Evolutionary conservation across 2,329 filamentous ascomycete species (phyloP).

Genomic region (Fusarium pseudoanthophilum): DNA sequence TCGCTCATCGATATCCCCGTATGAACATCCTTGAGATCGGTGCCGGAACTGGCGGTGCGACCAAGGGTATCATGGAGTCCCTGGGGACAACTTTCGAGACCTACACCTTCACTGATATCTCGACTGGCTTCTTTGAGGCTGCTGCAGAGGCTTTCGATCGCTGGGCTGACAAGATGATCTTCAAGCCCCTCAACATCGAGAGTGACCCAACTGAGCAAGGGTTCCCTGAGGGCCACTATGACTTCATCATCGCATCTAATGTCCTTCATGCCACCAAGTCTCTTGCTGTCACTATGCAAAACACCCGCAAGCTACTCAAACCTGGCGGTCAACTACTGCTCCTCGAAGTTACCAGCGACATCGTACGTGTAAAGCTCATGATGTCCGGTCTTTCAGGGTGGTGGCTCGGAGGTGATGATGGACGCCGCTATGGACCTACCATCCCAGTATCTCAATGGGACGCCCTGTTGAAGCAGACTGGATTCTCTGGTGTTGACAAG

Average conservation of each 20-base stretch:
- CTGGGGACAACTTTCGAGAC: slow-evolving; percentile 5
- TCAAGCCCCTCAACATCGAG: not conserved
- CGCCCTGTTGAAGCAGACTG: not conserved
- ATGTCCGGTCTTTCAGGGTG: slow-evolving; percentile 15
- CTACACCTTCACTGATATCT: slow-evolving; percentile 29
- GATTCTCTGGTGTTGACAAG: slow-evolving; percentile 5
- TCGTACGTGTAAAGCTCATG: slow-evolving; percentile 4
- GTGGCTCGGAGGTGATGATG: slow-evolving; percentile 12
- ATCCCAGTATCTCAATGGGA: slow-evolving; percentile 3
- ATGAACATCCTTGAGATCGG: slow-evolving; percentile 22
- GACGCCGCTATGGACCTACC: slow-evolving; percentile 1
- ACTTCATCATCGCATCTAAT: slow-evolving; percentile 53
- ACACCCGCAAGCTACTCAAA: slow-evolving; percentile 40
- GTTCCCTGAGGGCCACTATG: slow-evolving; percentile 45
- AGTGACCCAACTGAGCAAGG: slow-evolving; percentile 41
- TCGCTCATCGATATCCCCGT: slow-evolving; percentile 3
- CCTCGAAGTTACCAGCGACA: not conserved
- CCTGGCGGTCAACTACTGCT: slow-evolving; percentile 43
- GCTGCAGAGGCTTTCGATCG: not conserved
- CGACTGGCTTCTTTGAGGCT: slow-evolving; percentile 16
- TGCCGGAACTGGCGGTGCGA: slow-evolving; percentile 24
- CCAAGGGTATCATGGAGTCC: not conserved
- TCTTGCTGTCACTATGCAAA: slow-evolving; percentile 20
- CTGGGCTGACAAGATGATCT: slow-evolving; percentile 23
- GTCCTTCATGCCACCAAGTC: slow-evolving; percentile 48